Evolutionary conservation across 345 rosid genomes (phyloP).

Genomic region (Citrus inodora): DNA sequence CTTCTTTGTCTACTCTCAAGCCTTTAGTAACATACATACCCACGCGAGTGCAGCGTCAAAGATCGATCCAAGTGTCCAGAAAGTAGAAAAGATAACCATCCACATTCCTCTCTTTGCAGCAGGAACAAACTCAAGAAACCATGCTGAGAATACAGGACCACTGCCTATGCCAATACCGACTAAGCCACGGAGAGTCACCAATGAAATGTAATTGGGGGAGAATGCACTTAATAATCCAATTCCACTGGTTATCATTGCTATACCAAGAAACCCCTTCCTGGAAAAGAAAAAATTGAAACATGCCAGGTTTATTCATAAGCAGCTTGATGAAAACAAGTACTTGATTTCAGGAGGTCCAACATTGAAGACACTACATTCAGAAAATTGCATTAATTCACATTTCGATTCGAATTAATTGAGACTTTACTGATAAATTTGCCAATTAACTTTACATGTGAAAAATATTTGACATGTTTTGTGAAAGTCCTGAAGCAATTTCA

Average conservation of each 20-base stretch:
- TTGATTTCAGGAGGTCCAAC: too few species aligned
- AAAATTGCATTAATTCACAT: too few species aligned
- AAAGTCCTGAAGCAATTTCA: neutral
- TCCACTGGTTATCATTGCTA: slow-evolving; percentile 40
- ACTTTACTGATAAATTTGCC: too few species aligned
- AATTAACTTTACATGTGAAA: too few species aligned
- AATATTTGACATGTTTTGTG: neutral
- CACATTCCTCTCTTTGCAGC: slow-evolving; percentile 51
- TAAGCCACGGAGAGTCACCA: slow-evolving; percentile 36
- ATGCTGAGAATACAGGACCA: slow-evolving; percentile 50
- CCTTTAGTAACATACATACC: too few species aligned
- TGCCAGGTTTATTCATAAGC: neutral
- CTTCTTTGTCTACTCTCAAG: too few species aligned
- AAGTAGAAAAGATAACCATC: slow-evolving; percentile 51
- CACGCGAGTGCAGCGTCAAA: too few species aligned
- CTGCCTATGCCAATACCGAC: slow-evolving; percentile 63
- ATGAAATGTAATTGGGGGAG: slow-evolving; percentile 36
- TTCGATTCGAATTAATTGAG: too few species aligned
- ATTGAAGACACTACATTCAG: too few species aligned
- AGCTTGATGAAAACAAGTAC: too few species aligned
- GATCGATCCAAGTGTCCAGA: slow-evolving; percentile 32
- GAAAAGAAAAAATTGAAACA: neutral
- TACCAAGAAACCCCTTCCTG: slow-evolving; percentile 57
- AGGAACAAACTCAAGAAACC: slow-evolving; percentile 65
- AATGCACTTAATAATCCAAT: slow-evolving; percentile 55